Evolutionary conservation across 2,329 filamentous ascomycete species (phyloP).

Genomic region (Aspergillus alliaceus): DNA sequence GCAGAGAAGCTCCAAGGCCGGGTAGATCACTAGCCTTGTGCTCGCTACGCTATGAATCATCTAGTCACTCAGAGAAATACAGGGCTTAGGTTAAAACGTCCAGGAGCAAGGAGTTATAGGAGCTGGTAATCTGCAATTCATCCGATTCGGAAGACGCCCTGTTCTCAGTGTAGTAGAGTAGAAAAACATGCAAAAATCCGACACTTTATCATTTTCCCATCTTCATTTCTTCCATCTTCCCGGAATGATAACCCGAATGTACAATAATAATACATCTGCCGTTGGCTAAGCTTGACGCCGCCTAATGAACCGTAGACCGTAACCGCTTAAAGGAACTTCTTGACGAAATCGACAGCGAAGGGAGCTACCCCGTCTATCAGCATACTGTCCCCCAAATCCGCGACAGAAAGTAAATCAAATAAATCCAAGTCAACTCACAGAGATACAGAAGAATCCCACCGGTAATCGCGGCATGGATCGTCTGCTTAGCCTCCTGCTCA

Average conservation of each 20-base stretch:
- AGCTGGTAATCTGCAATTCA: conserved; percentile 10
- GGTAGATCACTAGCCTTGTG: conserved; percentile 14
- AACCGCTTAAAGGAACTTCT: conserved; percentile 44
- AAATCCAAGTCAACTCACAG: conserved; percentile 47
- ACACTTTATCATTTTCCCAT: conserved; percentile 16
- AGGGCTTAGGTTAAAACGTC: conserved; percentile 6
- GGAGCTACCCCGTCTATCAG: conserved; percentile 37
- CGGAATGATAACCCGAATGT: conserved; percentile 17
- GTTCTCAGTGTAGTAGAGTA: neutral
- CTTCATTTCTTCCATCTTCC: conserved; percentile 21
- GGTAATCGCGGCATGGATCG: conserved; percentile 55
- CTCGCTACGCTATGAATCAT: neutral
- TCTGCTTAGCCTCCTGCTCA: conserved; percentile 55
- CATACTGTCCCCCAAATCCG: neutral
- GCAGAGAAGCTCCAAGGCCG: conserved; percentile 46
- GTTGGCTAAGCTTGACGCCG: conserved; percentile 6
- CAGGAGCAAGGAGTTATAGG: conserved; percentile 12
- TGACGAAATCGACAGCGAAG: conserved; percentile 51
- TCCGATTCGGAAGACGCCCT: neutral
- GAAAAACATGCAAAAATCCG: neutral
- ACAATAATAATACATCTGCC: conserved; percentile 39
- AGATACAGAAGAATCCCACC: conserved; percentile 61
- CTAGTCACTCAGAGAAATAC: conserved; percentile 4
- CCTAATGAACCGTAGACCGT: neutral
- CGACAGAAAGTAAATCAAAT: neutral